Base-by-base conservation (phyloP, 805 yeast species). In the Candida corydali region DNA sequence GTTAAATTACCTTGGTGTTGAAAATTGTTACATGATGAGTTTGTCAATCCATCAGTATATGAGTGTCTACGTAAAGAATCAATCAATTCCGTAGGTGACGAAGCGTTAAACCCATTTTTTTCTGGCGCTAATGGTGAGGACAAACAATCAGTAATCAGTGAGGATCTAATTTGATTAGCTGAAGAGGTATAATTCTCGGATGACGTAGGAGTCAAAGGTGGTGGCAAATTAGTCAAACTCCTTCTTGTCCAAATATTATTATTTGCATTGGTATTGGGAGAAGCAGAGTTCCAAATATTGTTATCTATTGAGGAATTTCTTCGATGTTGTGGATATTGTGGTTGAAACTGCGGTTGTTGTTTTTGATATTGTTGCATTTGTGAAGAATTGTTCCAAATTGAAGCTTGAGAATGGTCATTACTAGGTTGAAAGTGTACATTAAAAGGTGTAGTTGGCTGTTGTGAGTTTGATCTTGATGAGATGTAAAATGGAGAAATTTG, bases 21-120 rank as follows among this genome's bases (percentile, higher is more conserved):
- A n/a, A n/a, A n/a, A 5, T 26, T 9, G 18, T 12, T 30, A 11
- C 6, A 8, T 7, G 26, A 7, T 10, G 34, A 12, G 25, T 19
- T 35, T 11, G 25, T 24, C 5, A 34, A 32, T n/a, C 35, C 36
- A 34, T 39, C 44, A 20, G 42, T 34, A 34, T 36, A 43, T 7
- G 47, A 43, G 29, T 41, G 47, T 32, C 47, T 40, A 29, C 45
- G 37, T 10, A 18, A 11, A 8, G 32, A 8, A 26, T 39, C 43
- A 16, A 24, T 8, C 19, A 28, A 25, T 18, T 39, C 27, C 7
- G 34, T 28, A 17, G 43, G 40, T 14, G 43, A 36, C 3, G 23
- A 22, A 4, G 17, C 11, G n/a, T 16, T n/a, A n/a, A 17, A 18
- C 15, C n/a, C n/a, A n/a, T 26, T 23, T 22, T 15, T 16, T 16